Conservation (phyloP, 2,329 filamentous ascomycete species). For the Magnaporthiopsis incrustans region DNA sequence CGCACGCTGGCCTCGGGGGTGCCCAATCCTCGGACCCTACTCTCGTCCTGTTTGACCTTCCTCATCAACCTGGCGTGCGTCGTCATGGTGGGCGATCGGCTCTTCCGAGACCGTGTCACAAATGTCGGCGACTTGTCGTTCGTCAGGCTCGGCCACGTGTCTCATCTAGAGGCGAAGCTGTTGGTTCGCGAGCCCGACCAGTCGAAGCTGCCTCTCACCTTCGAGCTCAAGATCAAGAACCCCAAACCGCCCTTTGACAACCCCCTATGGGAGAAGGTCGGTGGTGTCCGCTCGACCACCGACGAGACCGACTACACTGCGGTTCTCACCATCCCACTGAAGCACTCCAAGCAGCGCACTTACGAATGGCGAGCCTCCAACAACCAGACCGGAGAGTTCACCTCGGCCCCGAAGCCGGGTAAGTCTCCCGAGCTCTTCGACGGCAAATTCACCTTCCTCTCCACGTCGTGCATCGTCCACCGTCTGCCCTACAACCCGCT, state of each 20-base stretch:
- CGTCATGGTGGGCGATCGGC: constrained; percentile 64
- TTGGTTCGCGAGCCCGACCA: constrained; percentile 78
- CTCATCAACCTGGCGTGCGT: constrained; percentile 65
- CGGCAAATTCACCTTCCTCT: constrained; percentile 79
- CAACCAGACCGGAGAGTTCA: constrained; percentile 76
- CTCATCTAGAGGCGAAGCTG: constrained; percentile 68
- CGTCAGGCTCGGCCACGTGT: constrained; percentile 80
- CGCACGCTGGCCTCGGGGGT: constrained; percentile 66
- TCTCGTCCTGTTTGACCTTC: constrained; percentile 54
- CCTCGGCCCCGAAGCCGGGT: constrained; percentile 65
- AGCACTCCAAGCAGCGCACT: constrained; percentile 57
- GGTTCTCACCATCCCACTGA: constrained; percentile 56
- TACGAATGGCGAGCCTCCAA: constrained; percentile 87
- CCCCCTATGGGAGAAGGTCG: constrained; percentile 58
- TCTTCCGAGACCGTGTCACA: constrained; percentile 62
- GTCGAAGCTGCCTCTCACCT: constrained; percentile 63
- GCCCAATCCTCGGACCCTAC: constrained; percentile 61
- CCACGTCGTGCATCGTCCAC: constrained; percentile 86
- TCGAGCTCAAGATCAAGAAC: constrained; percentile 56
- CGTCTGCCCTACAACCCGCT: constrained; percentile 82
- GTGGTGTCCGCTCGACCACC: constrained; percentile 55
- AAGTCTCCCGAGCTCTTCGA: constrained; percentile 49
- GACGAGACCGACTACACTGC: constrained; percentile 79
- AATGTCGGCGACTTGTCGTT: constrained; percentile 72
- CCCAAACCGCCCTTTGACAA: constrained; percentile 43